Percentiles rank a stretch among this genome's conserved stretches.
Conservation (phyloP, 352 stramenopile species). For the Plasmopara halstedii region DNA sequence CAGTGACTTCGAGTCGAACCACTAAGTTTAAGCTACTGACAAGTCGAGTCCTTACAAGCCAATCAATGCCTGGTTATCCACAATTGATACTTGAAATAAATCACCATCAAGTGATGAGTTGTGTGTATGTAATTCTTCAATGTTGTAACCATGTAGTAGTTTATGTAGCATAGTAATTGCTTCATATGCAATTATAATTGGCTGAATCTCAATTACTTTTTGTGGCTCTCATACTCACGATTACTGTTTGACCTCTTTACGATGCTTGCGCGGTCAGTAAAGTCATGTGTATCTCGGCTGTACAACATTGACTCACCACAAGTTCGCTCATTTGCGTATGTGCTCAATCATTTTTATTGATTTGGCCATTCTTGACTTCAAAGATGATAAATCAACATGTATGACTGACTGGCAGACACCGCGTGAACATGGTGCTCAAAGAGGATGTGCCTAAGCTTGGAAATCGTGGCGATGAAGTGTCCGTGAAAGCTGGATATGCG, state of each 20-base stretch:
- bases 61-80: constrained; percentile 57
- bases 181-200: neutral
- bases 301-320: neutral
- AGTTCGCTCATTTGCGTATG: neutral
- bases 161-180: neutral
- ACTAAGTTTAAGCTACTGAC: constrained; percentile 18
- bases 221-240: neutral
- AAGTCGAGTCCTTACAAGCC: no score
- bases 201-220: neutral
- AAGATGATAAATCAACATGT: neutral
- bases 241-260: neutral
- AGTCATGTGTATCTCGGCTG: neutral
- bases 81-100: constrained; percentile 12
- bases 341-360: neutral
- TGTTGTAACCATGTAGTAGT: no score
- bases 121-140: no score
- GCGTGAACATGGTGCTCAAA: constrained; percentile 82
- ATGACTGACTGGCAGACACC: constrained; percentile 40
- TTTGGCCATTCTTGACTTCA: neutral
- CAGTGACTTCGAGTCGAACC: constrained; percentile 49
- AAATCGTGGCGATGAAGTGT: constrained; percentile 87
- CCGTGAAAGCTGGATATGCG: constrained; percentile 90
- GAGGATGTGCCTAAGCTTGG: constrained; percentile 77
- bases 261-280: neutral
- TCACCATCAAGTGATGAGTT: neutral